phyloP scores from a whole-genome alignment of 2,329 filamentous ascomycete species.

The Sporothrix euskadiensis region DNA sequence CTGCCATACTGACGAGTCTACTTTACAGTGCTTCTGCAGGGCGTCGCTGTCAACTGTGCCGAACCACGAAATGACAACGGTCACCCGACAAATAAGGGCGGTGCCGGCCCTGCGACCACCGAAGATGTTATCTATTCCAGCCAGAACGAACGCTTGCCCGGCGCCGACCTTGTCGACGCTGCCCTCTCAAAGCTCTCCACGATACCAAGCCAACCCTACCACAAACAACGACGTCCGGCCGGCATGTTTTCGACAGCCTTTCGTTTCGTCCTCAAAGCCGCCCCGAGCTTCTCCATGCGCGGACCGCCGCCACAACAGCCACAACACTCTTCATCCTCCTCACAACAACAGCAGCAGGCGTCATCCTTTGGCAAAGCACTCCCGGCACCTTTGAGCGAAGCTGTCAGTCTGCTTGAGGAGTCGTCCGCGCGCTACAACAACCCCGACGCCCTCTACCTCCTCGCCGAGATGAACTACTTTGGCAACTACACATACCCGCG shows the following conservation, averaged over 20 bases:
- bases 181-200: constrained; percentile 54
- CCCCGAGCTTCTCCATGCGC: constrained; percentile 53
- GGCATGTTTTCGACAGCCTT: constrained; percentile 48
- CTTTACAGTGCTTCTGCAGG: constrained; percentile 34
- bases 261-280: constrained; percentile 49
- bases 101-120: neutral
- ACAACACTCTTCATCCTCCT: neutral
- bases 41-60: constrained; percentile 27
- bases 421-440: constrained; percentile 59
- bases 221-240: constrained; percentile 47
- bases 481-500: constrained; percentile 88
- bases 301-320: constrained; percentile 42
- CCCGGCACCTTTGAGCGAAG: constrained; percentile 51
- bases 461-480: constrained; percentile 95
- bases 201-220: constrained; percentile 49
- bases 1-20: neutral
- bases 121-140: constrained; percentile 27
- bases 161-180: constrained; percentile 55
- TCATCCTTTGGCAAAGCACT: constrained; percentile 40
- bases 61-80: constrained; percentile 10
- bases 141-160: constrained; percentile 38
- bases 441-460: constrained; percentile 81
- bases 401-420: constrained; percentile 54
- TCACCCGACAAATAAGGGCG: neutral
- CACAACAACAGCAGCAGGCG: constrained; percentile 34